These are phyloP conservation scores for Colletotrichum gigasporum DNA, from an alignment of 2,329 filamentous ascomycete genomes.

Conservation along the genomic window DNA sequence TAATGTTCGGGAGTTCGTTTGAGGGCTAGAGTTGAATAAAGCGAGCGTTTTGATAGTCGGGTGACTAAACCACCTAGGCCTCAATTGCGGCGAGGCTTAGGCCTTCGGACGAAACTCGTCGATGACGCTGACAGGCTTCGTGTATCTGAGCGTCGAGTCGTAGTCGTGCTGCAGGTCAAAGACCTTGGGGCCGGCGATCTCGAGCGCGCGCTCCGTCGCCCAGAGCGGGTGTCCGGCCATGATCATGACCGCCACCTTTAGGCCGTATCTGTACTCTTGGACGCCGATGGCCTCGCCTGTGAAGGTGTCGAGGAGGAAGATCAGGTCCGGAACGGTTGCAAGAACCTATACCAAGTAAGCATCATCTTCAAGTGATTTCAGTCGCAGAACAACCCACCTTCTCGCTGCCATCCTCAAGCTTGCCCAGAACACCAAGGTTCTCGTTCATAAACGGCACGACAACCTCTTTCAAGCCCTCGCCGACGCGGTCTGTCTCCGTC, in stretches of 20 bases:
- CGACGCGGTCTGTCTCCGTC: constrained; percentile 39
- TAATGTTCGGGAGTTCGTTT: too few relatives aligned
- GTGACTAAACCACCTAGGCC: too few relatives aligned
- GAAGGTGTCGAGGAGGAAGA: constrained; percentile 47
- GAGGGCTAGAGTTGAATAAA: too few relatives aligned
- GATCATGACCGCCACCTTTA: constrained; percentile 36
- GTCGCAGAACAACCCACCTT: constrained; percentile 26
- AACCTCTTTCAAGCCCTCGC: constrained; percentile 35
- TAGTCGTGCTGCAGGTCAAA: constrained; percentile 33
- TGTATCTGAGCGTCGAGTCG: constrained; percentile 15
- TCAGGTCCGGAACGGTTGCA: constrained; percentile 52
- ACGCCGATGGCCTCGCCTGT: constrained; percentile 48
- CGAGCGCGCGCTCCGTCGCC: constrained; percentile 33
- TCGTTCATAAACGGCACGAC: constrained; percentile 34
- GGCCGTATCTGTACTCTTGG: constrained; percentile 45
- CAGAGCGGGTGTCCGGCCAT: constrained; percentile 15
- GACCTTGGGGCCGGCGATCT: constrained; percentile 34
- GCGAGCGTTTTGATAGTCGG: background rate
- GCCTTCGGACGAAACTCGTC: constrained; percentile 26
- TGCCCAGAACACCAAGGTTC: constrained; percentile 32
- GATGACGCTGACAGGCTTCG: constrained; percentile 30
- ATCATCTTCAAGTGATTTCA: background rate
- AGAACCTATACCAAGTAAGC: constrained; percentile 36
- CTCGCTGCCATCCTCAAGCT: constrained; percentile 32
- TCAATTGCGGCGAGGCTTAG: background rate